These are phyloP conservation scores for Sporormia fimetaria DNA, from an alignment of 495 filamentous ascomycete species.

Conservation along the genomic window DNA sequence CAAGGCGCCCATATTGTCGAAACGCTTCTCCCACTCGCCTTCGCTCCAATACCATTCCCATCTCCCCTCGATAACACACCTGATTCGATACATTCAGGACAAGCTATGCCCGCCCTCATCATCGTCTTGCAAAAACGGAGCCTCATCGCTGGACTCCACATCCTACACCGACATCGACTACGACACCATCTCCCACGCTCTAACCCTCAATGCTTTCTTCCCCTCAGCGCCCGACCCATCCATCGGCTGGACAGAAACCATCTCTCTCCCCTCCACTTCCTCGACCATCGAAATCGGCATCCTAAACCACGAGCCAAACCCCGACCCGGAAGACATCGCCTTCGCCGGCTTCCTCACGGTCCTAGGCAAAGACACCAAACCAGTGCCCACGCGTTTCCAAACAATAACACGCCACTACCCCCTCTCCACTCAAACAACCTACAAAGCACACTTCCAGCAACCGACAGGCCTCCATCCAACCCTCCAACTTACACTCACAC, in stretches of 20 bases:
- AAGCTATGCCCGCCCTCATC: constrained; percentile 39
- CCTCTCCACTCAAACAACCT: constrained; percentile 37
- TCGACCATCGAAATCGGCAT: constrained; percentile 69
- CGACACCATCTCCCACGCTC: constrained; percentile 54
- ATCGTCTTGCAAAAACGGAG: constrained; percentile 15
- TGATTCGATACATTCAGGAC: constrained; percentile 47
- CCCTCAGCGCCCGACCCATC: constrained; percentile 36
- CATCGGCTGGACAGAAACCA: constrained; percentile 41
- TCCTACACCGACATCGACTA: constrained; percentile 68
- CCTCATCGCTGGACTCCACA: constrained; percentile 37
- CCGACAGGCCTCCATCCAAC: constrained; percentile 87
- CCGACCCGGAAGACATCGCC: constrained; percentile 59
- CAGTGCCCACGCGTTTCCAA: constrained; percentile 74
- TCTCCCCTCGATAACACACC: constrained; percentile 43
- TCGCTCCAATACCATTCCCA: constrained; percentile 57
- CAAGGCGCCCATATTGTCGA: constrained; percentile 45
- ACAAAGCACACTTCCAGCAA: constrained; percentile 42
- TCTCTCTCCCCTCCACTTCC: constrained; percentile 32
- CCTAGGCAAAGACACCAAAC: constrained; percentile 59
- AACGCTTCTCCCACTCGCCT: constrained; percentile 54
- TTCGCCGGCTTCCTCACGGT: constrained; percentile 71
- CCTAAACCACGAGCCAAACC: constrained; percentile 53
- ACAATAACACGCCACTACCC: constrained; percentile 79
- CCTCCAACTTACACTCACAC: constrained; percentile 38
- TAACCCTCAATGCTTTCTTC: constrained; percentile 55